Evolutionary conservation across 495 filamentous ascomycete genomes (phyloP).

Genomic region (Parmelia sp.): DNA sequence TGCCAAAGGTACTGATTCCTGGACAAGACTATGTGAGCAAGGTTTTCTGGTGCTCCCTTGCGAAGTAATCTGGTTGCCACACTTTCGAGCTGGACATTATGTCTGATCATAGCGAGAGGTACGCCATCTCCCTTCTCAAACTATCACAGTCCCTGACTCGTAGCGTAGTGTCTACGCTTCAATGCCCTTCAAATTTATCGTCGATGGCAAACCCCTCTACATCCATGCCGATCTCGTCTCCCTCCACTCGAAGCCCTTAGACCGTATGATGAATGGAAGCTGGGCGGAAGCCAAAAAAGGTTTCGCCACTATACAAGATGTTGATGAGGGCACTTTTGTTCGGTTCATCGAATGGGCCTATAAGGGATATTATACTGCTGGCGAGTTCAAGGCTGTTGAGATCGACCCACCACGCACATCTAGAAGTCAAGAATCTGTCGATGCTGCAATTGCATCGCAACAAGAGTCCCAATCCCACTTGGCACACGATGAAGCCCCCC

Average conservation of each 20-base stretch:
- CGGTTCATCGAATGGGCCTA: slow-evolving; percentile 25
- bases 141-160: background rate
- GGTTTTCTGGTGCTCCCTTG: background rate
- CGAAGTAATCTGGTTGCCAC: background rate
- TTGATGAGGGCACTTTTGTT: slow-evolving; percentile 18
- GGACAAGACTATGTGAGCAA: background rate
- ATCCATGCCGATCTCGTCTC: slow-evolving; percentile 21
- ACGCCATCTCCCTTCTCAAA: background rate
- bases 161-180: slow-evolving; percentile 15
- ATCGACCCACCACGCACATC: background rate
- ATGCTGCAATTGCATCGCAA: background rate
- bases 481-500: too few relatives aligned
- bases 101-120: background rate
- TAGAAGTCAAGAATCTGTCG: background rate
- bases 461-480: too few relatives aligned
- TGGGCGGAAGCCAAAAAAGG: slow-evolving; percentile 21
- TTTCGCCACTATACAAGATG: slow-evolving; percentile 17
- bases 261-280: slow-evolving; percentile 19
- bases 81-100: background rate
- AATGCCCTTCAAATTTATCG: slow-evolving; percentile 24
- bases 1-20: background rate
- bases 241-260: slow-evolving; percentile 19
- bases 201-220: slow-evolving; percentile 22
- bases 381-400: background rate
- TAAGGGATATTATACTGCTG: slow-evolving; percentile 20